A percentile compares a stretch with the other conserved stretches of the same genome.
Evolutionary conservation across 139 green algal genomes (phyloP).

Genomic region (Ettlia oleoabundans): DNA sequence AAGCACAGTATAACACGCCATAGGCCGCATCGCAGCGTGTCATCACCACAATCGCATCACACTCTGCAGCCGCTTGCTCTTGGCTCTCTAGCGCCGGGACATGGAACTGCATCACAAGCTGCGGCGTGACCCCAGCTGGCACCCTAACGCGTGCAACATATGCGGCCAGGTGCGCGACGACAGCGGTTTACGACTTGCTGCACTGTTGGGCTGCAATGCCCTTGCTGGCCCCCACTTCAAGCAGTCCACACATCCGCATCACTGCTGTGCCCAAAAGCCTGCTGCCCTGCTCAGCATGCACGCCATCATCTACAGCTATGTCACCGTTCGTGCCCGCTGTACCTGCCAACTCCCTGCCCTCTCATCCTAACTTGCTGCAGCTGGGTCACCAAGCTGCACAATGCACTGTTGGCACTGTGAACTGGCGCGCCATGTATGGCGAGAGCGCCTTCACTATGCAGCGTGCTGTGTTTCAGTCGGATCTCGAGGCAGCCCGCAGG

Average conservation of each 20-base stretch:
- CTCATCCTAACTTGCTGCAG: conserved; percentile 45
- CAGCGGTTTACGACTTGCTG: neutral
- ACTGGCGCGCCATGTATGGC: conserved; percentile 89
- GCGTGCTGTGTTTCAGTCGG: conserved; percentile 71
- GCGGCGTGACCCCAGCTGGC: conserved; percentile 85
- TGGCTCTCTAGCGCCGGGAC: neutral
- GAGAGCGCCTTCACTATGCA: conserved; percentile 80
- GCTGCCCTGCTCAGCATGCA: neutral
- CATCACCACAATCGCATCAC: neutral
- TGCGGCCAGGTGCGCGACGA: conserved; percentile 74
- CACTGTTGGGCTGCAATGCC: neutral
- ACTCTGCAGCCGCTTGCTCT: neutral
- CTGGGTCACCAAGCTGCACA: conserved; percentile 87
- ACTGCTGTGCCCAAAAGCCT: neutral
- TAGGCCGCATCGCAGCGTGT: neutral
- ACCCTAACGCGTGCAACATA: conserved; percentile 88
- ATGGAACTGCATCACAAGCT: conserved; percentile 93
- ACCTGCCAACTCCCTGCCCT: too few species aligned
- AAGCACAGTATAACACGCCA: too few species aligned
- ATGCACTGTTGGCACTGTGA: conserved; percentile 90
- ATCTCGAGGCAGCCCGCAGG: conserved; percentile 61
- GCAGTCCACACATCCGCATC: too few species aligned
- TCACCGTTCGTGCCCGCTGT: neutral
- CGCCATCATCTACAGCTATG: too few species aligned
- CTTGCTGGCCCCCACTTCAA: too few species aligned